Conservation (phyloP, 257 asterid species). For the Nicotiana undulata region DNA sequence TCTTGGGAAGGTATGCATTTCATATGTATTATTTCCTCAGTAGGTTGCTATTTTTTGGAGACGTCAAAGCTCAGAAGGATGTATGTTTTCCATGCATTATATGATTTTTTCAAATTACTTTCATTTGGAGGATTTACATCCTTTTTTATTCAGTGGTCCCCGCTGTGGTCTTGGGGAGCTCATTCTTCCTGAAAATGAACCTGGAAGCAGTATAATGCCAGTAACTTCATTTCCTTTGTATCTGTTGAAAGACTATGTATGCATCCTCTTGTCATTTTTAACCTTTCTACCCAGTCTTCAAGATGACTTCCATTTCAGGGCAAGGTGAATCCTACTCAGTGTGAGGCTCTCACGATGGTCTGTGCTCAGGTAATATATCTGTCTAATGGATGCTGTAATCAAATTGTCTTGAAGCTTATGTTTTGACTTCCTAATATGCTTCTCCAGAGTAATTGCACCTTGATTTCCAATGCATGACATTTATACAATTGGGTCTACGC, state of each 20-base stretch:
- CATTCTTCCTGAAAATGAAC: constrained; percentile 98
- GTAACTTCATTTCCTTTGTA: constrained; percentile 32
- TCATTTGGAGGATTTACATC: constrained; percentile 12
- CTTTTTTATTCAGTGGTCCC: constrained; percentile 71
- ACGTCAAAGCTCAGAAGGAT: constrained; percentile 1
- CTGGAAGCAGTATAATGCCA: constrained; percentile 99
- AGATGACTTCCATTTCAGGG: constrained; percentile 46
- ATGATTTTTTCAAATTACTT: background rate
- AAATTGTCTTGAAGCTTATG: too few relatives aligned
- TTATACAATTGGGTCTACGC: background rate
- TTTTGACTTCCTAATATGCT: too few relatives aligned
- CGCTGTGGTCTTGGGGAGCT: constrained; percentile 99
- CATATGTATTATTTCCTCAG: constrained; percentile 8
- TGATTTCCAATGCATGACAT: background rate
- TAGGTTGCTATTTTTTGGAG: constrained; percentile 6
- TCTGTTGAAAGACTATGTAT: constrained; percentile 6
- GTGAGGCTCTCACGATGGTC: constrained; percentile 98
- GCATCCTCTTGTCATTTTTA: background rate
- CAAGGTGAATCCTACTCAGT: constrained; percentile 95
- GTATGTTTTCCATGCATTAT: background rate
- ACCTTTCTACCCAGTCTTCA: constrained; percentile 10
- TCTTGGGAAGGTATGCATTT: constrained; percentile 77
- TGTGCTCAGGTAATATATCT: constrained; percentile 69
- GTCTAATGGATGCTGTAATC: too few relatives aligned
- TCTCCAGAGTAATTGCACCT: background rate